phyloP scores from a whole-genome alignment of 1,139 yeast genomes.

The Candida neerlandica region DNA sequence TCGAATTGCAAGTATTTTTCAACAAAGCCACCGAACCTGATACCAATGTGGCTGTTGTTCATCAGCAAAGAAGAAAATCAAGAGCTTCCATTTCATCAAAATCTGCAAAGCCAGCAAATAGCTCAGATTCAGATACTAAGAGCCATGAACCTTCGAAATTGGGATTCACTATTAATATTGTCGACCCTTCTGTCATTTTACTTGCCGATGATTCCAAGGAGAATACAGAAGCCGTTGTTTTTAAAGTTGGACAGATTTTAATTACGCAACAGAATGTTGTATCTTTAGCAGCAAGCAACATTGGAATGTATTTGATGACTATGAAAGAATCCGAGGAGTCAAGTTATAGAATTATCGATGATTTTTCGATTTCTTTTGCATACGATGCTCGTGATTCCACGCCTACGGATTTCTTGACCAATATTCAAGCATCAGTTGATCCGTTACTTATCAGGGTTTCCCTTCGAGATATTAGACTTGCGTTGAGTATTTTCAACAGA shows the following conservation, averaged over 20 bases:
- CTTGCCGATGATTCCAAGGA: slow-evolving; percentile 74
- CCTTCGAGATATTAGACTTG: slow-evolving; percentile 81
- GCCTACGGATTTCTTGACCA: slow-evolving; percentile 56
- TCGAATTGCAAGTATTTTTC: slow-evolving; percentile 70
- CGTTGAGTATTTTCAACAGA: slow-evolving; percentile 67
- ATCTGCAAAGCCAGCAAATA: not conserved
- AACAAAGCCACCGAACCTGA: slow-evolving; percentile 27
- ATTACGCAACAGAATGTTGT: slow-evolving; percentile 67
- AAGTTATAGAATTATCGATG: slow-evolving; percentile 78
- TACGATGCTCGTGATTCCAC: slow-evolving; percentile 73
- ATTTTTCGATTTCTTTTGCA: slow-evolving; percentile 78
- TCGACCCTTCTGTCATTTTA: slow-evolving; percentile 77
- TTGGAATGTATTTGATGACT: slow-evolving; percentile 82
- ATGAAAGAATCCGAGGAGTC: slow-evolving; percentile 69
- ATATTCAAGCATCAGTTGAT: slow-evolving; percentile 72
- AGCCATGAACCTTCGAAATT: slow-evolving; percentile 17
- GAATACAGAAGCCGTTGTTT: slow-evolving; percentile 86
- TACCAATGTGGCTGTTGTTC: not conserved
- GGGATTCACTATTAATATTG: slow-evolving; percentile 69
- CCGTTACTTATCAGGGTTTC: slow-evolving; percentile 83
- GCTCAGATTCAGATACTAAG: not conserved
- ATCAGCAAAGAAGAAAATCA: slow-evolving; percentile 12
- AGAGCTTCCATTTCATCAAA: slow-evolving; percentile 8
- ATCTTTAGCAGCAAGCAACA: slow-evolving; percentile 71
- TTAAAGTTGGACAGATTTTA: slow-evolving; percentile 79